Percentiles rank a stretch among this genome's conserved stretches.
These are phyloP conservation scores for Rhipidocladum racemiflorum DNA, from an alignment of 176 grass and related monocot genomes.

Conservation along the genomic window DNA sequence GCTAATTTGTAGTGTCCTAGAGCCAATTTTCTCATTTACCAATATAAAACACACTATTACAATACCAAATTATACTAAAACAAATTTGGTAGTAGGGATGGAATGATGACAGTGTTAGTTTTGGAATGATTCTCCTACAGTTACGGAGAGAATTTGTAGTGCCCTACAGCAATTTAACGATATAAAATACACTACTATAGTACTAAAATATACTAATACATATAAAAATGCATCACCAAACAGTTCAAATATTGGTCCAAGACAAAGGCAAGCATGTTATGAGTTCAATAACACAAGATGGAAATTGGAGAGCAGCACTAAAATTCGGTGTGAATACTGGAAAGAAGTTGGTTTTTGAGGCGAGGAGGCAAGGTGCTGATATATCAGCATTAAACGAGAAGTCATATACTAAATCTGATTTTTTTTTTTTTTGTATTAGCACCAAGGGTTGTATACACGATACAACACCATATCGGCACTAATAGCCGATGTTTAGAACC, in stretches of 20 bases:
- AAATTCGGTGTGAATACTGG: neutral
- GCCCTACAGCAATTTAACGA: neutral
- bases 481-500: conserved; percentile 7
- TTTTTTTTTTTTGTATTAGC: neutral
- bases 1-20: neutral
- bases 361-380: neutral
- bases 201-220: conserved; percentile 5
- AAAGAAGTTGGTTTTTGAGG: neutral
- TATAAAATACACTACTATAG: neutral
- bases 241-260: neutral
- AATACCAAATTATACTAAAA: neutral
- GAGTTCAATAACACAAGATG: neutral
- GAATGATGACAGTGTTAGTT: neutral
- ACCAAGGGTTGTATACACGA: neutral
- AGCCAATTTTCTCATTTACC: neutral
- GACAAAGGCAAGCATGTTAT: neutral
- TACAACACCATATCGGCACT: neutral
- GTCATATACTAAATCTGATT: neutral
- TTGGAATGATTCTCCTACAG: neutral
- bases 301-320: conserved; percentile 10
- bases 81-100: neutral
- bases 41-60: neutral
- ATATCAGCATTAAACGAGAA: neutral
- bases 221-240: conserved; percentile 3
- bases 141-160: neutral